phyloP scores from a whole-genome alignment of 768 basidiomycete genomes.

The Russula vinacea region DNA sequence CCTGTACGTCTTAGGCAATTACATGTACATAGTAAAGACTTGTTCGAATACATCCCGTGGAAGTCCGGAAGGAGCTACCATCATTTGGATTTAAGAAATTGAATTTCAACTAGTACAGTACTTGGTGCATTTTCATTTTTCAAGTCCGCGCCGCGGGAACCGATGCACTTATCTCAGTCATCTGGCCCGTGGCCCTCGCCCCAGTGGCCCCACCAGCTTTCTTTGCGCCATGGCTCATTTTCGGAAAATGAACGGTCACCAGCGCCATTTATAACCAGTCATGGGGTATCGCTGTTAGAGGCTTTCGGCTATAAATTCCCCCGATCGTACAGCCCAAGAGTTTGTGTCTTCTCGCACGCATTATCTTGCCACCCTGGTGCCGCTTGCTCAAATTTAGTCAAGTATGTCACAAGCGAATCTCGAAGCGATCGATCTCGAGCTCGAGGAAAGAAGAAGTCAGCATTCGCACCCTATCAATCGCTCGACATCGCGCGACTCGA shows the following conservation, averaged over 20 bases:
- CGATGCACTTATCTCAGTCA: no score
- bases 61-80: no score
- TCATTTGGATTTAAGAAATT: no score
- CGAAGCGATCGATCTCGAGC: neutral
- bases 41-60: no score
- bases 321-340: neutral
- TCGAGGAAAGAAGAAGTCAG: neutral
- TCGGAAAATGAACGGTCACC: neutral
- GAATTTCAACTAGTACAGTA: no score
- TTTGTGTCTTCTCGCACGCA: neutral
- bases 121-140: no score
- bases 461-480: neutral
- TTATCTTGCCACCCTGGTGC: neutral
- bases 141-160: no score
- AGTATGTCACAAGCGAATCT: neutral
- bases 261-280: neutral
- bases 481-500: neutral
- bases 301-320: no score
- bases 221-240: neutral
- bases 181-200: no score
- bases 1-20: no score
- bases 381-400: neutral
- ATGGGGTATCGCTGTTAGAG: neutral
- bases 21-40: no score
- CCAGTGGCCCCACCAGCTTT: neutral